These are phyloP conservation scores for Rhytidhysteron rufulum DNA, from an alignment of 2,329 filamentous ascomycete species.

Conservation along the genomic window DNA sequence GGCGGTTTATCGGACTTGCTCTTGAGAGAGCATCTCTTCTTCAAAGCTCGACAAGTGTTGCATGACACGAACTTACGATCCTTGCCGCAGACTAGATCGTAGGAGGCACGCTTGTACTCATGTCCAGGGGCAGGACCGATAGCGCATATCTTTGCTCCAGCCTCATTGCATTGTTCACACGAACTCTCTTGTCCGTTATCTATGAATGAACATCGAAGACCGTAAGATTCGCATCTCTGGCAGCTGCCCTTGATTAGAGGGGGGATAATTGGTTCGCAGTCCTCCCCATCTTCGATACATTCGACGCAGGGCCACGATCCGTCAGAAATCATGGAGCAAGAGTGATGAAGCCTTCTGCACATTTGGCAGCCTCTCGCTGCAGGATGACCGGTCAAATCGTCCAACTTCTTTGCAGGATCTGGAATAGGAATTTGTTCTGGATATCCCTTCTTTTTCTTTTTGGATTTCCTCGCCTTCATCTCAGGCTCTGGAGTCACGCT, in stretches of 20 bases:
- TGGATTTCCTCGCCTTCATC: conserved; percentile 5
- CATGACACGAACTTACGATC: conserved; percentile 18
- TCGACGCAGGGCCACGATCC: conserved; percentile 21
- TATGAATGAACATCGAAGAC: conserved; percentile 19
- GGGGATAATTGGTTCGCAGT: conserved; percentile 30
- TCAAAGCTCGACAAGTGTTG: conserved; percentile 23
- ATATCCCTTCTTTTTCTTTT: conserved; percentile 12
- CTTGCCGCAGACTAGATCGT: conserved; percentile 14
- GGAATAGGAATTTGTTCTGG: conserved; percentile 14
- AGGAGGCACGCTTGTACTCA: conserved; percentile 16
- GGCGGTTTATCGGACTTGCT: conserved; percentile 23
- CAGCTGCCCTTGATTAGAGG: conserved; percentile 30
- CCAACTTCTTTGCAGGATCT: conserved; percentile 17
- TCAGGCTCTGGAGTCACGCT: conserved; percentile 9
- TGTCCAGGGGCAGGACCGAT: conserved; percentile 14
- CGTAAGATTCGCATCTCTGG: conserved; percentile 18
- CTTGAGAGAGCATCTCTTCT: conserved; percentile 29
- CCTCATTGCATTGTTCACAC: conserved; percentile 17
- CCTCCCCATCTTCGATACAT: conserved; percentile 14
- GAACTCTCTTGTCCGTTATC: conserved; percentile 8
- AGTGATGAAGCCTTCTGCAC: conserved; percentile 21
- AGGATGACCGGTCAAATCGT: conserved; percentile 32
- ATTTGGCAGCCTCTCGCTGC: conserved; percentile 29
- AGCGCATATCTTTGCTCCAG: conserved; percentile 11
- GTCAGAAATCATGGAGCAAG: conserved; percentile 26